These are phyloP conservation scores for Capsicum pubescens DNA, from an alignment of 257 asterid genomes.

Conservation along the genomic window DNA sequence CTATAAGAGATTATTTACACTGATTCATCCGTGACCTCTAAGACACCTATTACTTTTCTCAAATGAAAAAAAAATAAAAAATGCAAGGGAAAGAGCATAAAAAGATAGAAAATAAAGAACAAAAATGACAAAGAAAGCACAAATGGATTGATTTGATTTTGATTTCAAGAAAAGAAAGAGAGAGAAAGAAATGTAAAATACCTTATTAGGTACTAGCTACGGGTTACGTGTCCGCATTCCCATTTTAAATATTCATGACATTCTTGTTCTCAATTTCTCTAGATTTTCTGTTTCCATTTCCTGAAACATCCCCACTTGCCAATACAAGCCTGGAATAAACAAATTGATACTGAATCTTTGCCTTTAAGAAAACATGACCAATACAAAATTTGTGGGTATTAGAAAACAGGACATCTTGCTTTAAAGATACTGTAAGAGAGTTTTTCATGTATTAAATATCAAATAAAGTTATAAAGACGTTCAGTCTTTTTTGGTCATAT, in stretches of 20 bases:
- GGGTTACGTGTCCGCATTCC: background rate
- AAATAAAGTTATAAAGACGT: too few species aligned
- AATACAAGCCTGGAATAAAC: background rate
- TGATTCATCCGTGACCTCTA: too few species aligned
- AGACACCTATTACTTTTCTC: too few species aligned
- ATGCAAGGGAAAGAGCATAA: background rate
- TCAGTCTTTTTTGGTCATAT: background rate
- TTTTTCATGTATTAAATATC: background rate
- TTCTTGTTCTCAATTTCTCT: background rate
- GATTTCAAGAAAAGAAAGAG: conserved; percentile 24
- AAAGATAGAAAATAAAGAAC: conserved; percentile 5
- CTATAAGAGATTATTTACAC: too few species aligned
- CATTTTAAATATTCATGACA: background rate
- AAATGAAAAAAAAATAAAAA: too few species aligned
- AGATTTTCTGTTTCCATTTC: background rate
- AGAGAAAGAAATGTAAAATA: background rate
- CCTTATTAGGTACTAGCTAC: background rate
- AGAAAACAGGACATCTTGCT: background rate
- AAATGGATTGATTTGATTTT: background rate
- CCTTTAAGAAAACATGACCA: background rate
- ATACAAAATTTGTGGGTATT: background rate
- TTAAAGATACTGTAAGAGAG: background rate
- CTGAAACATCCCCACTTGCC: background rate
- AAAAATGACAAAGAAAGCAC: background rate
- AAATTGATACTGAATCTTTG: background rate